phyloP scores from a whole-genome alignment of 2,329 filamentous ascomycete species.

The Alternaria arborescens region DNA sequence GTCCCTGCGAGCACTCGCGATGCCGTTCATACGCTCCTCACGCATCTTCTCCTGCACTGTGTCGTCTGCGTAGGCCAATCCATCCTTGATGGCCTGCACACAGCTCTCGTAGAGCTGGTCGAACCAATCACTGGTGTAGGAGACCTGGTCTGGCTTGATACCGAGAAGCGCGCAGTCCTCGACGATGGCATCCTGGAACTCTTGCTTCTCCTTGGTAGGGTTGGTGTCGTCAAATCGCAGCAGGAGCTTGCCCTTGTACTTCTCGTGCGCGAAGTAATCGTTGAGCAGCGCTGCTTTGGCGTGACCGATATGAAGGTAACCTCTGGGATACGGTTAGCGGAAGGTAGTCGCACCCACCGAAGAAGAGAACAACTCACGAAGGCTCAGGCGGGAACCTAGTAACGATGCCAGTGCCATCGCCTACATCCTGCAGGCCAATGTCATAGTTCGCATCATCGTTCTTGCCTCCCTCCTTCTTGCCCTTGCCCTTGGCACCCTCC shows the following conservation, averaged over 20 bases:
- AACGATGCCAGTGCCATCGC: slow-evolving; percentile 77
- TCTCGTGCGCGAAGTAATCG: slow-evolving; percentile 95
- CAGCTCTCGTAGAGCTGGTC: slow-evolving; percentile 88
- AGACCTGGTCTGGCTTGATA: slow-evolving; percentile 84
- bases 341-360: neutral
- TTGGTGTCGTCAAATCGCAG: slow-evolving; percentile 98
- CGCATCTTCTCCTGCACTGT: slow-evolving; percentile 90
- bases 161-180: slow-evolving; percentile 92
- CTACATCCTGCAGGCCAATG: slow-evolving; percentile 82
- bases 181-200: slow-evolving; percentile 92
- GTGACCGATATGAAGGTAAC: slow-evolving; percentile 94
- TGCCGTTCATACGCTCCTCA: slow-evolving; percentile 82
- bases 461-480: slow-evolving; percentile 68
- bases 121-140: slow-evolving; percentile 96
- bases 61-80: slow-evolving; percentile 92
- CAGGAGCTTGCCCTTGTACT: slow-evolving; percentile 89
- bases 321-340: slow-evolving; percentile 50
- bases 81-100: slow-evolving; percentile 83
- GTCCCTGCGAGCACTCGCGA: slow-evolving; percentile 82
- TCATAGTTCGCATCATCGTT: slow-evolving; percentile 89
- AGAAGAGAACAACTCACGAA: slow-evolving; percentile 65
- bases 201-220: slow-evolving; percentile 94
- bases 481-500: slow-evolving; percentile 69
- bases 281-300: slow-evolving; percentile 93
- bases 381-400: slow-evolving; percentile 95